Base-by-base conservation (phyloP, 768 basidiomycete genomes). In the Porphyrellus cyaneotinctus region DNA sequence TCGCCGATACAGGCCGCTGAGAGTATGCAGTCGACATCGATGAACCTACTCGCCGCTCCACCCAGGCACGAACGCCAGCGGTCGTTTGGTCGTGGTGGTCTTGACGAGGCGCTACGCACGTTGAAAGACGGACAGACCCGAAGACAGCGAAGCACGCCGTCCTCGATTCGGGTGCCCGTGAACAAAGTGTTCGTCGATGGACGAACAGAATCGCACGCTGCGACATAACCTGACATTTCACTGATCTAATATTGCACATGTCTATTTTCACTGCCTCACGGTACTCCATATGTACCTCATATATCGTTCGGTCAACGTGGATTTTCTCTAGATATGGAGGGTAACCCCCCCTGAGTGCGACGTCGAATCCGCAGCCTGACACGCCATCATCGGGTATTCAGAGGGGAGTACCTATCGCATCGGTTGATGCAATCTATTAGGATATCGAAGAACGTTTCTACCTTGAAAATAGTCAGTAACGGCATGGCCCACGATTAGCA, bases 51-150 rank as follows among this genome's bases (percentile, higher is more conserved):
- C 9, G 67, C 54, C 14, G 77, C 78, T 1, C 75, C 78, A 48
- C 70, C 75, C 6, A 67, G 71, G 24, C 73, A 76, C 43, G 66
- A 67, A 26, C 78, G 76, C 37, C 72, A 70, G 45, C 73, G 72
- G 31, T 85, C 89, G 2, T 64, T 89, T 54, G 83, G 85, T 8
- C 80, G 85, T 33, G 93, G 93, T 11, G 87, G 87, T 49, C 70
- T 95, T 30, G 92, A 97, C 58, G 81, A 88, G 61, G 88, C 88
- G 2, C 87, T 97, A 36, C 83, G 88, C 17, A 91, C 85, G 55
- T 80, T 93, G 74, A 80, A 81, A 39, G 80, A 79, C 43, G 91
- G 84, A 32, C 81, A 59, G 5, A 58, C 56, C 9, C 53, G 54
- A 38, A 52, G 56, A 35, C 26, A 52, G 33, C 61, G 61, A 7